phyloP scores from a whole-genome alignment of 1,284 basidiomycete species.

The Heterobasidion occidentale region DNA sequence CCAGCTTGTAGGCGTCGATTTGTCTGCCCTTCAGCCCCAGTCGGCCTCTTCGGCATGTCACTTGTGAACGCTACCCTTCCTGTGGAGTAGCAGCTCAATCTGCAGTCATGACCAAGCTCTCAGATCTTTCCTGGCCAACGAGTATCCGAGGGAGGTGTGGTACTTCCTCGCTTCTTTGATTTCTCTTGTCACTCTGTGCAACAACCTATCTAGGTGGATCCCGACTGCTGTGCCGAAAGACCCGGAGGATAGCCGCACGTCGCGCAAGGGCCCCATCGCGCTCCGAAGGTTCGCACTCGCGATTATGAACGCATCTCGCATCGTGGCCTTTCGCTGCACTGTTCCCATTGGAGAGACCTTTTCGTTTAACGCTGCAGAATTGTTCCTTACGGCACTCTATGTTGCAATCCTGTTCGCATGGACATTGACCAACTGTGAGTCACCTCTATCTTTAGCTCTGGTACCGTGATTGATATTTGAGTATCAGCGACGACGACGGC shows the following conservation, averaged over 20 bases:
- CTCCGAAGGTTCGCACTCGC: conserved; percentile 28
- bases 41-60: neutral
- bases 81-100: neutral
- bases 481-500: conserved; percentile 26
- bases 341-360: conserved; percentile 33
- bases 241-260: neutral
- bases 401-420: conserved; percentile 37
- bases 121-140: conserved; percentile 7
- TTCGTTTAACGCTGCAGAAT: conserved; percentile 39
- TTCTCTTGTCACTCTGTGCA: conserved; percentile 29
- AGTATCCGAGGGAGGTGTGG: conserved; percentile 36
- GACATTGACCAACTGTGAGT: conserved; percentile 42
- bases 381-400: conserved; percentile 37
- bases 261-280: conserved; percentile 9
- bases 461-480: neutral
- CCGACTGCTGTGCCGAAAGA: conserved; percentile 12
- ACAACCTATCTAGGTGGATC: conserved; percentile 15
- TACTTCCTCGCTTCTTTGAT: conserved; percentile 36
- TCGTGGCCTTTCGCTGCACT: conserved; percentile 42
- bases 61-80: neutral
- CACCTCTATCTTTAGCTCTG: neutral
- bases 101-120: conserved; percentile 3
- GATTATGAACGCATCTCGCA: conserved; percentile 33
- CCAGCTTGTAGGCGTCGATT: no score
- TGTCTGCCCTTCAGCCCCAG: no score